Conservation (phyloP, 371 early-diverging fungal genomes). For the Mortierella sp. region DNA sequence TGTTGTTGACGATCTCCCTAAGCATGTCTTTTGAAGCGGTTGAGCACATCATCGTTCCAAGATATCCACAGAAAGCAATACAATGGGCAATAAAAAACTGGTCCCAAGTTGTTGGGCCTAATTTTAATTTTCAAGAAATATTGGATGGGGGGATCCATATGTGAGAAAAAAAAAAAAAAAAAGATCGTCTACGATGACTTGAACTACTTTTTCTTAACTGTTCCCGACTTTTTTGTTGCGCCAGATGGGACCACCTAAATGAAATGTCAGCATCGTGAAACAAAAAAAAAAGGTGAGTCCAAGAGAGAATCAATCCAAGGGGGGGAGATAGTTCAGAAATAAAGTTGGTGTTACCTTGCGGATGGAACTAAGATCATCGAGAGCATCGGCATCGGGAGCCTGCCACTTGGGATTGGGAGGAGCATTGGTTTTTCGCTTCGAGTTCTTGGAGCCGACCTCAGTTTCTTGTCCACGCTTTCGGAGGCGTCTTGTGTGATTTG, state of each 20-base stretch:
- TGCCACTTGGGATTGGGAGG: conserved; percentile 41
- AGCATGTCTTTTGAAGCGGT: too few relatives aligned
- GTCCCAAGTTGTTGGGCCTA: too few relatives aligned
- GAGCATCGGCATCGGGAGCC: conserved; percentile 40
- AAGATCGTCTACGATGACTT: too few relatives aligned
- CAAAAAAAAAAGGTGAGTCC: neutral
- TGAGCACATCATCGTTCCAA: neutral
- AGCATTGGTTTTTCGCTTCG: conserved; percentile 38
- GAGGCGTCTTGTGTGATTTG: conserved; percentile 43
- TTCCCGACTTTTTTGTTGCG: conserved; percentile 27
- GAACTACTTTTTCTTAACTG: conserved; percentile 46
- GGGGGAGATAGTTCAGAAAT: neutral
- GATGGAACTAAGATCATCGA: conserved; percentile 41
- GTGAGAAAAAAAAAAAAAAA: conserved; percentile 4
- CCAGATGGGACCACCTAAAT: conserved; percentile 14
- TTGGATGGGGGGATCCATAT: too few relatives aligned
- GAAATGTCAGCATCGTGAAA: too few relatives aligned
- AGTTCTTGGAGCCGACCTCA: conserved; percentile 38
- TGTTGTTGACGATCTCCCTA: too few relatives aligned
- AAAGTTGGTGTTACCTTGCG: conserved; percentile 33
- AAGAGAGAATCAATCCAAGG: neutral
- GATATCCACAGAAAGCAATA: neutral
- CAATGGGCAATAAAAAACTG: too few relatives aligned
- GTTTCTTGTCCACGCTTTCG: conserved; percentile 43
- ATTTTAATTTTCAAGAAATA: too few relatives aligned